Evolutionary conservation across 371 early-diverging fungal genomes (phyloP), one percentile per base, ranked within the genome.

Genomic region (Phascolomyces articulosus): DNA sequence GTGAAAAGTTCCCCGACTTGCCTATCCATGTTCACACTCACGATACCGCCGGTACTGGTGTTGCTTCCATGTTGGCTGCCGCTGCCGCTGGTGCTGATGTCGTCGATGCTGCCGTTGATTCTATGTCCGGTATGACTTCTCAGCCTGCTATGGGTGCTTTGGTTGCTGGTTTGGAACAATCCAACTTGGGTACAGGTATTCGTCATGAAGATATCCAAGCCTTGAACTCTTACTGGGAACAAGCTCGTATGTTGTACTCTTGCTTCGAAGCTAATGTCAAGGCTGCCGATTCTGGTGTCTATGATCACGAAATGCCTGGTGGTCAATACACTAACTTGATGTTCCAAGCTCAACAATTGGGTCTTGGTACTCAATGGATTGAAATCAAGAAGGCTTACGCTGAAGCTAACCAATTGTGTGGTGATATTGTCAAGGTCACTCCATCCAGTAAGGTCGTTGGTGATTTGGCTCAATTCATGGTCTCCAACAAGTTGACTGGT

Each of bases 371-470:
- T 23, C 88, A 90, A 66, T 97, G 98, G 98, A 89, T 90, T 71
- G 91, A 94, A 72, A 91, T 97, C 74, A 97, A 97, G 84, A 82
- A 83, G 63, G 95, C 96, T 1, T 97, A 97, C 72, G 79, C 84
- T 20, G 92, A 91, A 49, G 97, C 98, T 58, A 97, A 97, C 80
- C 73, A 80, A 58, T 84, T 97, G 51, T 95, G 96, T 70, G 98
- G 98, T 48, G 96, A 96, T 69, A 91, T 97, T 68, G 93, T 95
- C 77, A 97, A 97, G 87, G 98, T 97, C 54, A 97, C 98, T 10
- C 98, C 98, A 7, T 95, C 95, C 48, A 92, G 93, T 73, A 97
- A 97, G 84, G 98, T 97, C 21, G 96, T 97, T 13, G 98, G 98
- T 58, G 98, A 97, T 78, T 83, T 97, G 56, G 97, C 98, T 49